Evolutionary conservation across 345 rosid species (phyloP).

Genomic region (Salix exigua): DNA sequence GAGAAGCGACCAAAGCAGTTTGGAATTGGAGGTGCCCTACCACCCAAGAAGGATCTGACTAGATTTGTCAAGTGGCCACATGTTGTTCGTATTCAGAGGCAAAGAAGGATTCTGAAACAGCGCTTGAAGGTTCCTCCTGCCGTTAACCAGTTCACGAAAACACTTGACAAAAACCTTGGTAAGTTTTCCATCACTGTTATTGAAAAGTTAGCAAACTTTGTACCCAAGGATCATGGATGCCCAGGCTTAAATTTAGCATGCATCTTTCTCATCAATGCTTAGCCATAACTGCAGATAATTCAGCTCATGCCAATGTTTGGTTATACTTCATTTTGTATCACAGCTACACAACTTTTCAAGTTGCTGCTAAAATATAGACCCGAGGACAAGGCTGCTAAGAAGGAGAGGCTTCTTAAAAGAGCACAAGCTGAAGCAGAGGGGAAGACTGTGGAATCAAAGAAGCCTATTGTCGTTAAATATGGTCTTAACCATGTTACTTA

Average conservation of each 20-base stretch:
- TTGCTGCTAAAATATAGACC: slow-evolving; percentile 63
- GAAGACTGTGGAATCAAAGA: slow-evolving; percentile 42
- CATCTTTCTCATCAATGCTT: too few relatives aligned
- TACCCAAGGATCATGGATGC: neutral
- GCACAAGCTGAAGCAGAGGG: slow-evolving; percentile 64
- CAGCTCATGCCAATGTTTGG: neutral
- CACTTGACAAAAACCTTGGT: slow-evolving; percentile 84
- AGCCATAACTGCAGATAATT: neutral
- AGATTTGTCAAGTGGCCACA: slow-evolving; percentile 70
- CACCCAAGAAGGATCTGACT: slow-evolving; percentile 73
- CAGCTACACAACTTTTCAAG: slow-evolving; percentile 57
- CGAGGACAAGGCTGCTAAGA: slow-evolving; percentile 56
- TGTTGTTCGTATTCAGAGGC: slow-evolving; percentile 60
- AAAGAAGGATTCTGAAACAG: slow-evolving; percentile 69
- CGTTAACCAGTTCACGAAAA: slow-evolving; percentile 76
- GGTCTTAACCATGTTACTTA: slow-evolving; percentile 72
- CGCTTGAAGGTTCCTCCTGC: slow-evolving; percentile 85
- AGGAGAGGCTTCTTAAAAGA: slow-evolving; percentile 45
- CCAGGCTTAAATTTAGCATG: too few relatives aligned
- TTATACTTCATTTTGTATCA: neutral
- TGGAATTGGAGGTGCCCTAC: slow-evolving; percentile 82
- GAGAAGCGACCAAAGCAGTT: slow-evolving; percentile 82
- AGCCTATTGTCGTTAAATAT: slow-evolving; percentile 64
- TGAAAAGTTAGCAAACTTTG: neutral
- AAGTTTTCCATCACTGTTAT: neutral